Evolutionary conservation across 2,329 filamentous ascomycete species (phyloP).

Genomic region (Ophiosphaerella herpotricha): DNA sequence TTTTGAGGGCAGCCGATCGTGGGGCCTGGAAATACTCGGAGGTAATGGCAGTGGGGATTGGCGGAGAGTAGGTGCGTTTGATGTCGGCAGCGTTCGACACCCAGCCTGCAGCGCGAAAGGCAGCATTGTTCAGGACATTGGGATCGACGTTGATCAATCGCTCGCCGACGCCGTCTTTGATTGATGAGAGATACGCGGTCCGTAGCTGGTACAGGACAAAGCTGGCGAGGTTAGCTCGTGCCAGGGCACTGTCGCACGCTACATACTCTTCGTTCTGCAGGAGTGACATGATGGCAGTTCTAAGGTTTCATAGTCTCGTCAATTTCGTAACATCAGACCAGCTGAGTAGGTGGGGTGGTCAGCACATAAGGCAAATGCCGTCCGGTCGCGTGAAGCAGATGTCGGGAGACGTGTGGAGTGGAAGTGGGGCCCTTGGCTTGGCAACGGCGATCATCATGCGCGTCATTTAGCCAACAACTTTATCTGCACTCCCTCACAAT

Average conservation of each 20-base stretch:
- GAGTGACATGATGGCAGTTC: slow-evolving; percentile 45
- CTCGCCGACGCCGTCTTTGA: slow-evolving; percentile 83
- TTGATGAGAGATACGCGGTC: slow-evolving; percentile 76
- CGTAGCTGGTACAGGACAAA: slow-evolving; percentile 83
- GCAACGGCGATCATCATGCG: slow-evolving; percentile 21
- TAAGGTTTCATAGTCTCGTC: slow-evolving; percentile 22
- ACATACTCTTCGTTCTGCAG: slow-evolving; percentile 53
- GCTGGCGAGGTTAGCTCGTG: slow-evolving; percentile 51
- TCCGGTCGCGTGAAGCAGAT: background rate
- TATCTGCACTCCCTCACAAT: slow-evolving; percentile 3
- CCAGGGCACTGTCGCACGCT: slow-evolving; percentile 3
- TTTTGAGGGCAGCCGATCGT: slow-evolving; percentile 60
- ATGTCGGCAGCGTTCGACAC: slow-evolving; percentile 72
- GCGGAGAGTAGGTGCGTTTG: slow-evolving; percentile 83
- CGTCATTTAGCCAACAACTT: slow-evolving; percentile 19
- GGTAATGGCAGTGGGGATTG: slow-evolving; percentile 80
- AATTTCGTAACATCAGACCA: slow-evolving; percentile 32
- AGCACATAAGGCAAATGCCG: slow-evolving; percentile 6
- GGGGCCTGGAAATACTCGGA: slow-evolving; percentile 83
- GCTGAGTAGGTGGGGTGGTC: slow-evolving; percentile 30
- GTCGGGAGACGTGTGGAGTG: slow-evolving; percentile 9
- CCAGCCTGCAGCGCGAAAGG: slow-evolving; percentile 85
- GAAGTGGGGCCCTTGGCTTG: slow-evolving; percentile 24
- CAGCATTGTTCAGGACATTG: slow-evolving; percentile 75
- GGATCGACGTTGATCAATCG: slow-evolving; percentile 82